Percentiles rank a stretch among this genome's conserved stretches.
Evolutionary conservation across 805 yeast species (phyloP).

Genomic region (Saturnispora halmiae): DNA sequence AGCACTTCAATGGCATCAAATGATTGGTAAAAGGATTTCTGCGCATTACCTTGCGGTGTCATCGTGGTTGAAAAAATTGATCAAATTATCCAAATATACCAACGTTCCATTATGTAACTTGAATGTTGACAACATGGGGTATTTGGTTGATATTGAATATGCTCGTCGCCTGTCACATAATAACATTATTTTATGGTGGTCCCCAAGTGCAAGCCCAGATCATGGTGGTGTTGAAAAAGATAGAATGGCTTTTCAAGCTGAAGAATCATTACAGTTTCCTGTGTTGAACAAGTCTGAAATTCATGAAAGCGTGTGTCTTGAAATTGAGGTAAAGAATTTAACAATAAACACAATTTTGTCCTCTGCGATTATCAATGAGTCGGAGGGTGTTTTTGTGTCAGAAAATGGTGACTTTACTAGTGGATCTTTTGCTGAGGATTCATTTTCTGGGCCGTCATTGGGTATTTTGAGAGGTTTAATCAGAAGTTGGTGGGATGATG

Average conservation of each 20-base stretch:
- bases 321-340: conserved; percentile 67
- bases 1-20: conserved; percentile 73
- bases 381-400: conserved; percentile 75
- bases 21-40: conserved; percentile 53
- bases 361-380: conserved; percentile 74
- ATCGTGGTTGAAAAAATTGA: conserved; percentile 59
- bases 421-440: conserved; percentile 61
- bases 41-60: conserved; percentile 69
- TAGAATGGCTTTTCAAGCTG: conserved; percentile 33
- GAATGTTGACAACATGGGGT: conserved; percentile 66
- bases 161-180: conserved; percentile 64
- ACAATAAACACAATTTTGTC: conserved; percentile 81
- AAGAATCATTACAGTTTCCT: conserved; percentile 57
- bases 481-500: conserved; percentile 91
- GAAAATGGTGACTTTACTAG: conserved; percentile 30
- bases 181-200: conserved; percentile 89
- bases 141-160: conserved; percentile 75
- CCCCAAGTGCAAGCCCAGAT: conserved; percentile 68
- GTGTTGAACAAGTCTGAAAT: conserved; percentile 68
- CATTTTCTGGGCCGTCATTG: conserved; percentile 72
- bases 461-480: conserved; percentile 63
- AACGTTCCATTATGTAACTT: conserved; percentile 83
- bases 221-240: conserved; percentile 76
- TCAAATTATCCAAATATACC: conserved; percentile 58
- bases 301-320: conserved; percentile 70